phyloP scores from a whole-genome alignment of 139 green algal species.

The Tetratostichococcus sp. region DNA sequence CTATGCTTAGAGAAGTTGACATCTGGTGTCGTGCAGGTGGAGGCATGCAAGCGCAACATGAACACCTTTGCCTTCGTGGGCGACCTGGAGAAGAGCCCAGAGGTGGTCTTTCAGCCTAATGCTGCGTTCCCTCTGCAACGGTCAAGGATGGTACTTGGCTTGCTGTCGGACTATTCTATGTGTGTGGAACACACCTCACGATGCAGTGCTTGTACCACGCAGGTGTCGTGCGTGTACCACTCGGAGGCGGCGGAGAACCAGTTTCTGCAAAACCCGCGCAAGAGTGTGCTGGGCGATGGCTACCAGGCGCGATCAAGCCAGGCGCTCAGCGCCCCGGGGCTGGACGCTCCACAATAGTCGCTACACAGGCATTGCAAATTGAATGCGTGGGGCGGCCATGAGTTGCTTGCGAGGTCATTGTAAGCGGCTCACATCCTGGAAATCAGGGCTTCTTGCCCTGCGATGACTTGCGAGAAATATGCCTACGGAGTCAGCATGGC shows the following conservation, averaged over 20 bases:
- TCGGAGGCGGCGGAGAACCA: constrained; percentile 91
- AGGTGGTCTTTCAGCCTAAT: no score
- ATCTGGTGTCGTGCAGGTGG: constrained; percentile 56
- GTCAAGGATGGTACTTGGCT: background rate
- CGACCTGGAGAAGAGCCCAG: constrained; percentile 77
- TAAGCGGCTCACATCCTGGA: no score
- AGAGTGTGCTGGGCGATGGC: constrained; percentile 57
- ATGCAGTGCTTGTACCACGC: background rate
- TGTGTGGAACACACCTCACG: background rate
- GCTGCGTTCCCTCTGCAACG: no score
- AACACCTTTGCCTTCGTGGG: constrained; percentile 99
- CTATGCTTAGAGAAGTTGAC: no score
- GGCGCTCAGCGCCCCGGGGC: no score
- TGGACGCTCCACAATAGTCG: background rate
- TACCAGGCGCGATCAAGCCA: background rate
- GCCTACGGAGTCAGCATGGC: no score
- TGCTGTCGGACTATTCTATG: background rate
- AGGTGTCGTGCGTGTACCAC: constrained; percentile 95
- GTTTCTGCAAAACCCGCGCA: constrained; percentile 65
- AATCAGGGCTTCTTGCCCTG: no score
- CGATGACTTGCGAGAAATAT: no score
- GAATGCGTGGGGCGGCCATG: no score
- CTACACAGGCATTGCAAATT: background rate
- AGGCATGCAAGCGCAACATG: constrained; percentile 92
- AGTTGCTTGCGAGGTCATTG: no score